phyloP scores from a whole-genome alignment of 2,329 filamentous ascomycete species.

The Blastomyces gilchristii region DNA sequence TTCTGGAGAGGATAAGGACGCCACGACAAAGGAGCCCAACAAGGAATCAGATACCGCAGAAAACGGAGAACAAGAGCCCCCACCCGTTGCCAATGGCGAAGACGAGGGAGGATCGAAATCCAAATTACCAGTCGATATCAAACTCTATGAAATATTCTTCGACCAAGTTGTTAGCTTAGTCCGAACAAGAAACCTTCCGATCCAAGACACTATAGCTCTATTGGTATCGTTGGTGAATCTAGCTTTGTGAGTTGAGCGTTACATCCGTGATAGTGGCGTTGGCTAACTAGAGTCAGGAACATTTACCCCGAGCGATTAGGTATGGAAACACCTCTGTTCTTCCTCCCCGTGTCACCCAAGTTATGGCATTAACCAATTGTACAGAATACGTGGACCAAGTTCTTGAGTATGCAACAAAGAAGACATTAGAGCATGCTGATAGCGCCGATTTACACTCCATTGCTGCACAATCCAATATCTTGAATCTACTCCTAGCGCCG shows the following conservation, averaged over 20 bases:
- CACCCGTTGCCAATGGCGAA: conserved; percentile 26
- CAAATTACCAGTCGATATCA: conserved; percentile 52
- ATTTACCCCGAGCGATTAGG: conserved; percentile 78
- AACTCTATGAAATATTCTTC: conserved; percentile 95
- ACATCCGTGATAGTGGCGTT: neutral
- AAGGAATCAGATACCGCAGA: conserved; percentile 26
- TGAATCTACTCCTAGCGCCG: conserved; percentile 82
- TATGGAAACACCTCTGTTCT: conserved; percentile 13
- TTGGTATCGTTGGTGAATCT: conserved; percentile 90
- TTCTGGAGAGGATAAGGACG: conserved; percentile 27
- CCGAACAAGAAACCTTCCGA: conserved; percentile 77
- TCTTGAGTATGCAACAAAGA: conserved; percentile 73
- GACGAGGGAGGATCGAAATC: conserved; percentile 30
- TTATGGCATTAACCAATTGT: conserved; percentile 11
- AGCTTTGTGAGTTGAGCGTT: conserved; percentile 49
- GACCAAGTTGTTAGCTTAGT: conserved; percentile 90
- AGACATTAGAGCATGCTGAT: conserved; percentile 80
- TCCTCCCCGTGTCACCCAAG: neutral
- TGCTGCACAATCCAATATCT: conserved; percentile 75
- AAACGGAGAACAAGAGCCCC: conserved; percentile 17
- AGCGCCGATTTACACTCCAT: conserved; percentile 90
- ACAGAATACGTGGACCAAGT: conserved; percentile 89
- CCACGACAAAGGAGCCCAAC: conserved; percentile 16
- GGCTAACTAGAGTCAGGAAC: conserved; percentile 45
- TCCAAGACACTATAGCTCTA: conserved; percentile 88